Percentiles rank a stretch among this genome's conserved stretches.
phyloP scores from a whole-genome alignment of 2,329 filamentous ascomycete genomes.

The Clonostachys byssicola region DNA sequence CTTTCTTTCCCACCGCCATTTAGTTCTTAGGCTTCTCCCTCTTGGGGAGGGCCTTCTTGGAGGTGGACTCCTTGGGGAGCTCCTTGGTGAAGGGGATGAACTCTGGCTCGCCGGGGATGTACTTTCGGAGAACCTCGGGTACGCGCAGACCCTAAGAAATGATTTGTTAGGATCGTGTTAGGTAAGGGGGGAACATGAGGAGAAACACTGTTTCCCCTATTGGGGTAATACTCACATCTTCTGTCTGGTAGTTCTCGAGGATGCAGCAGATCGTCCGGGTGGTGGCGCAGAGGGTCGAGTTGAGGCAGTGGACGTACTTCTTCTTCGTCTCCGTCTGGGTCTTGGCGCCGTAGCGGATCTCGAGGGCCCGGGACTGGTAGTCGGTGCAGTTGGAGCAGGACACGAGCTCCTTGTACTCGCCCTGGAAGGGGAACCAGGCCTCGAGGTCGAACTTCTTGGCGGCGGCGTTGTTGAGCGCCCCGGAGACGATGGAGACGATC shows the following conservation, averaged over 20 bases:
- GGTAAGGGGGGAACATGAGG: too few relatives aligned
- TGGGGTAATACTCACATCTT: slow-evolving; percentile 54
- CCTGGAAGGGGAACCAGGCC: slow-evolving; percentile 94
- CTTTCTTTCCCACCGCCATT: neutral
- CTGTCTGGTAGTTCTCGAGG: slow-evolving; percentile 94
- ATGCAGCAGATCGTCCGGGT: slow-evolving; percentile 91
- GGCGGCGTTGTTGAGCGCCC: slow-evolving; percentile 73
- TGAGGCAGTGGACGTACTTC: slow-evolving; percentile 91
- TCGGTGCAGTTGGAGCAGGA: slow-evolving; percentile 98
- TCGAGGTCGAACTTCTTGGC: slow-evolving; percentile 95
- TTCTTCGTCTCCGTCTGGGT: slow-evolving; percentile 78
- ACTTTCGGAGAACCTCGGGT: slow-evolving; percentile 80
- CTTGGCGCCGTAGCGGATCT: slow-evolving; percentile 89
- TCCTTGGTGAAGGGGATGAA: slow-evolving; percentile 89
- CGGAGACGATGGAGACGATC: slow-evolving; percentile 92
- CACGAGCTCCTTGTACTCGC: slow-evolving; percentile 97
- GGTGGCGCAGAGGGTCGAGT: slow-evolving; percentile 86
- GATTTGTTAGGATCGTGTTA: too few relatives aligned
- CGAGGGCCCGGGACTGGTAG: slow-evolving; percentile 90
- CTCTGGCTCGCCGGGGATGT: slow-evolving; percentile 83
- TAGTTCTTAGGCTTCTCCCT: slow-evolving; percentile 22
- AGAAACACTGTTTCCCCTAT: neutral
- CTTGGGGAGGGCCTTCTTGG: slow-evolving; percentile 19
- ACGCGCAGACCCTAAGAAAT: slow-evolving; percentile 63
- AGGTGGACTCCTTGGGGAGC: slow-evolving; percentile 62